These are phyloP conservation scores for Candida ascalaphidarum DNA, from an alignment of 805 yeast species.

Conservation along the genomic window DNA sequence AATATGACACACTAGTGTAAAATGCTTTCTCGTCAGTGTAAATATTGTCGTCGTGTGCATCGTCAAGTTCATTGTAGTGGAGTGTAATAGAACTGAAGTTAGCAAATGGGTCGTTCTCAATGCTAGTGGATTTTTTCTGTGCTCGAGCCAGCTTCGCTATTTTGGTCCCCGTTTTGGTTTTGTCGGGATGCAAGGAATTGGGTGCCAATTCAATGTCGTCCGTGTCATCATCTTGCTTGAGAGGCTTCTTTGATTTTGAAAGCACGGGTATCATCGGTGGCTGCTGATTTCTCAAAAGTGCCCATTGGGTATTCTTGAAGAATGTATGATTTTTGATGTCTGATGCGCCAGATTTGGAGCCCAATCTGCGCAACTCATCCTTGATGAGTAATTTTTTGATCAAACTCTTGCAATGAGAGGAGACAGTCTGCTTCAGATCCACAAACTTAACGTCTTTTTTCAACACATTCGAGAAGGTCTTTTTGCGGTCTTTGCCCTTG, in stretches of 20 bases:
- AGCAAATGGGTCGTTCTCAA: slow-evolving; percentile 49
- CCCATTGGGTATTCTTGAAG: slow-evolving; percentile 93
- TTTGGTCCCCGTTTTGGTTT: slow-evolving; percentile 1
- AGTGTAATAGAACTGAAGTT: slow-evolving; percentile 81
- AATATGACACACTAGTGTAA: slow-evolving; percentile 51
- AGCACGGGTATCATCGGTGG: slow-evolving; percentile 95
- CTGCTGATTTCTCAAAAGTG: slow-evolving; percentile 79
- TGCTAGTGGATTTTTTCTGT: slow-evolving; percentile 20
- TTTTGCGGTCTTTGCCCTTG: slow-evolving; percentile 82
- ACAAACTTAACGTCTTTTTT: slow-evolving; percentile 78
- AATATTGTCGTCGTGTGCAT: slow-evolving; percentile 29
- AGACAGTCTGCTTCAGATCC: slow-evolving; percentile 48
- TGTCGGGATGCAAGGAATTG: too few relatives aligned
- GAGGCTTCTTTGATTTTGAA: slow-evolving; percentile 19
- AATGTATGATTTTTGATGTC: slow-evolving; percentile 89
- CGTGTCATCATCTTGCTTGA: slow-evolving; percentile 7
- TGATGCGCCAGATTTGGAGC: slow-evolving; percentile 90
- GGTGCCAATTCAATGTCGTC: neutral
- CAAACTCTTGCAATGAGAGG: slow-evolving; percentile 70
- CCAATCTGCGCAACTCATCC: slow-evolving; percentile 82
- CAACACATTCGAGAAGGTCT: slow-evolving; percentile 81
- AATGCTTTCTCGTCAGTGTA: slow-evolving; percentile 33
- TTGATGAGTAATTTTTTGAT: slow-evolving; percentile 78
- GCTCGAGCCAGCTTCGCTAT: slow-evolving; percentile 1
- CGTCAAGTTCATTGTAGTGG: slow-evolving; percentile 56